Conservation (phyloP, 208 protist species). For the Kentomonas sorsogonicus region DNA sequence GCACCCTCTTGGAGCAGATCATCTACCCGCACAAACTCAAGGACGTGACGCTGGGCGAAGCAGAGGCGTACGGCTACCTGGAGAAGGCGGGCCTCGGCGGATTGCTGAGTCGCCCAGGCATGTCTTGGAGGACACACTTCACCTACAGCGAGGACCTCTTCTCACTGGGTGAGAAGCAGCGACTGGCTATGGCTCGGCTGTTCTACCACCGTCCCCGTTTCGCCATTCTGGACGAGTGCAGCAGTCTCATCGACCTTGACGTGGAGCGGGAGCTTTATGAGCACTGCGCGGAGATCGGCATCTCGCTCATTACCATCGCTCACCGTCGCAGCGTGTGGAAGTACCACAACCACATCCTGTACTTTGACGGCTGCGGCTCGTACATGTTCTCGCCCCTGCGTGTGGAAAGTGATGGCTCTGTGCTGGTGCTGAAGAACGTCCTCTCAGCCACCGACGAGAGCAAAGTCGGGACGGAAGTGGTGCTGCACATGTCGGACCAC, state of each 20-base stretch:
- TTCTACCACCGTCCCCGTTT: conserved; percentile 86
- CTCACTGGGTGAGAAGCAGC: conserved; percentile 83
- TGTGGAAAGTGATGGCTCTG: conserved; percentile 18
- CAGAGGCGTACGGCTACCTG: conserved; percentile 51
- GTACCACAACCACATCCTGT: conserved; percentile 81
- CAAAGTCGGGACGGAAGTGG: conserved; percentile 6
- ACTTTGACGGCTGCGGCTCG: conserved; percentile 66
- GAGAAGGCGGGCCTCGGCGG: conserved; percentile 60
- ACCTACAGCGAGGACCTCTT: conserved; percentile 50
- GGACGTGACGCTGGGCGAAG: conserved; percentile 50
- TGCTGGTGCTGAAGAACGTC: conserved; percentile 20
- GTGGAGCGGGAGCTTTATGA: conserved; percentile 68
- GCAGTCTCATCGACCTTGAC: conserved; percentile 64
- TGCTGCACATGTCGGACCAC: conserved; percentile 17
- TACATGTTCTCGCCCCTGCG: conserved; percentile 68
- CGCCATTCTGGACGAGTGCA: conserved; percentile 91
- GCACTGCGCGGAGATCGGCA: conserved; percentile 58
- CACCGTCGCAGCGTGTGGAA: conserved; percentile 69
- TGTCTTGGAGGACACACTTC: conserved; percentile 57
- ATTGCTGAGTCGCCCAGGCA: conserved; percentile 42
- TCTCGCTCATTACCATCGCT: conserved; percentile 83
- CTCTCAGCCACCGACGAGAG: conserved; percentile 4
- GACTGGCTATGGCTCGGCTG: conserved; percentile 81
- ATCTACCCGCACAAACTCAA: conserved; percentile 70
- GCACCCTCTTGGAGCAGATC: conserved; percentile 83